Evolutionary conservation across 768 basidiomycete genomes (phyloP), one percentile per base, ranked within the genome.

Genomic region (Boletus vinaceobasis): DNA sequence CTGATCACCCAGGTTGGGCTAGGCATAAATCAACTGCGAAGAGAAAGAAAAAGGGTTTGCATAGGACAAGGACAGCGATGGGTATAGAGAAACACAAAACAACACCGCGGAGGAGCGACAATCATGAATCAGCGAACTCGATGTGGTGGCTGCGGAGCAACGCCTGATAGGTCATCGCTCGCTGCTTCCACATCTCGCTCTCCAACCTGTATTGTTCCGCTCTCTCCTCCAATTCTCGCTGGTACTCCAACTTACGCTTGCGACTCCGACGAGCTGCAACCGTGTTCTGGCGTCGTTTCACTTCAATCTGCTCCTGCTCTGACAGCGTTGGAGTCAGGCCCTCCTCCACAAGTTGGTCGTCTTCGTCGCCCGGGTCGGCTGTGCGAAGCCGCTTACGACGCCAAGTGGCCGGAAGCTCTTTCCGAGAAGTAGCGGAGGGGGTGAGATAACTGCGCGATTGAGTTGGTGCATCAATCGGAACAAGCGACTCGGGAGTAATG

Each of bases 261-360:
- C 93, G 79, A 65, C 85, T 87, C 31, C 87, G 81, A 2, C 93
- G 82, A 7, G 93, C 93, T 0, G 93, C 92, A 5, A 93, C 71
- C 3, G 93, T 93, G 61, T 96, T 96, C 72, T 86, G 84, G 9
- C 85, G 79, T 31, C 93, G 82, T 75, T 93, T 93, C 40, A 79
- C 80, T 62, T 84, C 86, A 59, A 89, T 88, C 60, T 85, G 85
- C 65, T 87, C 82, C 62, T 83, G 74, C 61, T 83, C 83, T 1
- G 79, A 77, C 3, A 78, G 71, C 0, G 79, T 74, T 13, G 80
- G 75, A 13, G 71, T 64, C 14, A 70, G 1, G 45, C 23, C 35
- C 2, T 65, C 65, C 31, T 67, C 60, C 1, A 8, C 42, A 19
- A 65, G 65, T 39, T 65, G 19, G 19, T 87, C 85, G 38, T 73